Percentiles rank a stretch among this genome's conserved stretches.
These are phyloP conservation scores for Macrophomina pseudophaseolina DNA, from an alignment of 2,329 filamentous ascomycete genomes.

Conservation along the genomic window DNA sequence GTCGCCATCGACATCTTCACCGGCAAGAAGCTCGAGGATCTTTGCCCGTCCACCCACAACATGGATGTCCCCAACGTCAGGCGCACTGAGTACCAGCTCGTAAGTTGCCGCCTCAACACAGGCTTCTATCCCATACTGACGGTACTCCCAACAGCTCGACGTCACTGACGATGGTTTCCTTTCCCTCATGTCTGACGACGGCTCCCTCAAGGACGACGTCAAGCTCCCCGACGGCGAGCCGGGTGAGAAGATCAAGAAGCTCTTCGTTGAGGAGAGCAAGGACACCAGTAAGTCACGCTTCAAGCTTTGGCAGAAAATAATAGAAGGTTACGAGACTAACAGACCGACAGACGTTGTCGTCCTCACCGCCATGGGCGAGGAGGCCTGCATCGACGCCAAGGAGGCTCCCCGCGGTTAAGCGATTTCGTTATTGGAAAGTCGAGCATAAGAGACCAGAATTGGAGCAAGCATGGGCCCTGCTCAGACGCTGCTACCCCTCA, in stretches of 20 bases:
- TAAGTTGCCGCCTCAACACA: constrained; percentile 60
- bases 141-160: constrained; percentile 70
- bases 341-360: constrained; percentile 79
- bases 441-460: constrained; percentile 5
- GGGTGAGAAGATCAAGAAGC: constrained; percentile 81
- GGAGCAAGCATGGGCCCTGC: constrained; percentile 22
- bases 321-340: constrained; percentile 28
- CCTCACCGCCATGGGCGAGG: constrained; percentile 95
- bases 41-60: constrained; percentile 95
- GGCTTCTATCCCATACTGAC: constrained; percentile 27
- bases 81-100: constrained; percentile 91
- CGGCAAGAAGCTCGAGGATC: constrained; percentile 98
- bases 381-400: constrained; percentile 91
- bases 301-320: not conserved
- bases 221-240: constrained; percentile 88
- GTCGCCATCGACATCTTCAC: constrained; percentile 99
- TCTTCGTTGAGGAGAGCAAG: constrained; percentile 84
- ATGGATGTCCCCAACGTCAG: constrained; percentile 96
- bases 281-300: constrained; percentile 79
- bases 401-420: constrained; percentile 68
- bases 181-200: constrained; percentile 87
- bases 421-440: constrained; percentile 21
- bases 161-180: constrained; percentile 94
- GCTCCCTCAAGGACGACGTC: constrained; percentile 92
- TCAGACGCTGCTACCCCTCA: not conserved